Base-by-base conservation (phyloP, 768 basidiomycete species). In the Pleurotus tuber-regium region DNA sequence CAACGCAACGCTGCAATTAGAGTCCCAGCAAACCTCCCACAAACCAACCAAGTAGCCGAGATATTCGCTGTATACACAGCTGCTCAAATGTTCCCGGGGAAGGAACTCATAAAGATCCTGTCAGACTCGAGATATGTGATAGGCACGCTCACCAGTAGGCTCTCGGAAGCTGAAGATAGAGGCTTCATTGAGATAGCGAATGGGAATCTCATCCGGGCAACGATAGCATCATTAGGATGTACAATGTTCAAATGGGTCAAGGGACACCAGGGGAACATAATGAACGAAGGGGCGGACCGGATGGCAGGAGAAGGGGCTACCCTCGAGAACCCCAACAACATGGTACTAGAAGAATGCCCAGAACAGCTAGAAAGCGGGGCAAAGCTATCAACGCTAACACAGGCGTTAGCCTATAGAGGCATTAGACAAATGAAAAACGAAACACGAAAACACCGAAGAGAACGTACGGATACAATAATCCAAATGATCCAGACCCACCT, bases 141-240 rank as follows among this genome's bases (percentile, higher is more conserved):
- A 4, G 51, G 65, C 6, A 62, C 46, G 1, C 28, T 67, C 0
- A 68, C 61, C 0, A 51, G 48, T 18, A 33, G 63, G 31, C 46
- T 61, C 1, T 8, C 31, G 0, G 40, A 40, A 2, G 59, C 61
- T 58, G 67, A 72, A 29, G 60, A 70, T 31, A 11, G n/a, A 1
- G 67, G 70, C 0, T 74, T 57, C 57, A 61, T 63, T 0, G 38
- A 29, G 0, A 36, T 59, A 0, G 12, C 28, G 2, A 69, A 72
- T 29, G 40, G 11, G 0, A 5, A 49, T 0, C 16, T 65, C 1
- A 51, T 59, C 28, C 11, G 39, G 11, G 51, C 51, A 0, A 43
- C 57, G 1, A 43, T 51, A 0, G 52, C 49, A 2, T 28, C 40
- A 0, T 55, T 68, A 5, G 59, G 54, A 1, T 11, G 10, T 3